A percentile compares a stretch with the other conserved stretches of the same genome.
phyloP scores from a whole-genome alignment of 148 eudicot genomes.

The Drosera capensis region DNA sequence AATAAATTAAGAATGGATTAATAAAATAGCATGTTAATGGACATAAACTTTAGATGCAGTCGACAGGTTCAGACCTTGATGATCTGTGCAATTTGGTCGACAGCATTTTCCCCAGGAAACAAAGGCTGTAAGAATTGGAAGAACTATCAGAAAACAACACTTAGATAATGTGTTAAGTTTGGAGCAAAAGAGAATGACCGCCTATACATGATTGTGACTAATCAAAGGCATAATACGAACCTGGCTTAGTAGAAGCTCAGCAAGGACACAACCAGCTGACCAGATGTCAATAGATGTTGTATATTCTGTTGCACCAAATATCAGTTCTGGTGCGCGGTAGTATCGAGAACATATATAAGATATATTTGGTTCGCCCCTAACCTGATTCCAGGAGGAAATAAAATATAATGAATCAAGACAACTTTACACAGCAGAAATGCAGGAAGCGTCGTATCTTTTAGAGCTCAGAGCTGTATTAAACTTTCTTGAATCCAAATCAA shows the following conservation, averaged over 20 bases:
- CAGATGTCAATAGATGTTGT: conserved; percentile 77
- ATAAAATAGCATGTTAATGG: neutral
- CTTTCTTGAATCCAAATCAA: too few relatives aligned
- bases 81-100: conserved; percentile 30
- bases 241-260: conserved; percentile 79
- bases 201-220: neutral
- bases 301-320: conserved; percentile 82
- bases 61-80: conserved; percentile 16
- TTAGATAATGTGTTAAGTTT: too few relatives aligned
- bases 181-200: neutral
- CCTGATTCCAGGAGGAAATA: conserved; percentile 17
- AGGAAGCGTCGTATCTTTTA: too few relatives aligned
- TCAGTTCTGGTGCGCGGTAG: conserved; percentile 77
- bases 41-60: neutral
- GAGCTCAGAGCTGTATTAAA: too few relatives aligned
- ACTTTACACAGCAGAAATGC: too few relatives aligned
- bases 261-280: conserved; percentile 86
- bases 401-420: too few relatives aligned
- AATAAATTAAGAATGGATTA: too few relatives aligned
- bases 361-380: conserved; percentile 68
- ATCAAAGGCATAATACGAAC: conserved; percentile 14
- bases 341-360: conserved; percentile 83
- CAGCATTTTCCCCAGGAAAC: conserved; percentile 34
- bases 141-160: too few relatives aligned
- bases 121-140: too few relatives aligned